These are phyloP conservation scores for Musa balbisiana DNA, from an alignment of 202 grass and related monocot genomes.

Conservation along the genomic window DNA sequence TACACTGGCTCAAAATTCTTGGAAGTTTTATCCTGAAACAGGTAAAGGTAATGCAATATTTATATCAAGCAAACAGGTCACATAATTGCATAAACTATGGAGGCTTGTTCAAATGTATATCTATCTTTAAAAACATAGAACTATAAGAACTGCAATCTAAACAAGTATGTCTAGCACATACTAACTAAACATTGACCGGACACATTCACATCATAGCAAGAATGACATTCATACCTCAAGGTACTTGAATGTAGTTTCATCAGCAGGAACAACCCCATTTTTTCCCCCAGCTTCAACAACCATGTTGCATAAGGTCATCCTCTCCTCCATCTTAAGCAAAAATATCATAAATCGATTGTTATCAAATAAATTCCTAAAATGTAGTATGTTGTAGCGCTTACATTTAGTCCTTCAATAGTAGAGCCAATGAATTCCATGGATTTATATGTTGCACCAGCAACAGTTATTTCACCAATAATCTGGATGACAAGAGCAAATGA, in stretches of 20 bases:
- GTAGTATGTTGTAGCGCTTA: constrained; percentile 29
- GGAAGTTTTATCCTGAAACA: constrained; percentile 58
- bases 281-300: constrained; percentile 96
- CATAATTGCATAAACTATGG: too few species aligned
- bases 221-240: constrained; percentile 46
- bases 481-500: constrained; percentile 27
- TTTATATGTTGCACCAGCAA: constrained; percentile 62
- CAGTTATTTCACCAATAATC: constrained; percentile 97
- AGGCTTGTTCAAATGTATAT: too few species aligned
- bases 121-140: background rate
- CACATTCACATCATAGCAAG: background rate
- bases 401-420: constrained; percentile 76
- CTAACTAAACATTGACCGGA: background rate
- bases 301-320: constrained; percentile 99
- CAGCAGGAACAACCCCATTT: constrained; percentile 86
- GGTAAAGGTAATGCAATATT: background rate
- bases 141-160: background rate
- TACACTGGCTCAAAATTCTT: constrained; percentile 65
- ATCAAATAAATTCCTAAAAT: background rate
- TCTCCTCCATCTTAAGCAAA: constrained; percentile 83
- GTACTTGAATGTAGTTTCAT: constrained; percentile 90
- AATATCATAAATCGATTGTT: background rate
- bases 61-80: too few species aligned
- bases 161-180: too few species aligned
- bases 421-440: constrained; percentile 99